Evolutionary conservation across 805 yeast genomes (phyloP), one percentile per base, ranked within the genome.

Genomic region (Kodamaea hsintzibuensis): DNA sequence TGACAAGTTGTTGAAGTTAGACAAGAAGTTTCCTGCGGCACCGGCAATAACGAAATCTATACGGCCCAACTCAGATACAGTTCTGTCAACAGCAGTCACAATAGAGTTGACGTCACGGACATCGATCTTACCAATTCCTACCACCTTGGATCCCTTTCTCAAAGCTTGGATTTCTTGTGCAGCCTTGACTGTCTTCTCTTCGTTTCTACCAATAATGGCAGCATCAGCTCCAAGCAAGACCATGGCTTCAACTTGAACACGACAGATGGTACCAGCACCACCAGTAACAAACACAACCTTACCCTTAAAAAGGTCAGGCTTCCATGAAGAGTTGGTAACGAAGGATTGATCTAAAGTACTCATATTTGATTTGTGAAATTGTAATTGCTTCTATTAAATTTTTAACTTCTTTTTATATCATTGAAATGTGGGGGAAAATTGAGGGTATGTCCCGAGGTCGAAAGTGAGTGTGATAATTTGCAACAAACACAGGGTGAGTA

Each of bases 251-350:
- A 88, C 82, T 69, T 92, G 98, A 5, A 88, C 93, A 47, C 95
- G 77, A 69, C 98, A 92, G 52, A 93, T 92, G n/a, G 96, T 84
- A 10, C 98, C 98, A 1, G 98, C 95, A 12, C 98, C 98, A 5
- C 98, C 98, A 0, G 98, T 93, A 50, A 91, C 89, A 60, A 92
- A 88, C 4, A 84, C 95, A 2, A 90, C 97, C 68, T 91, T 91
- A 12, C 88, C 96, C 54, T 83, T 78, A 74, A 91, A 91, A 40
- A 91, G 62, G 59, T 81, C 88, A 0, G 85, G 82, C 58, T 85
- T 85, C 77, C 77, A 76, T 38, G 62, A 45, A 35, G 72, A 57
- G 46, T 52, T 60, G 6, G 63, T 57, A 13, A 75, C 59, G 50
- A 58, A 75, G 7, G 72, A 62, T 58, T 60, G 61, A 57, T 71